phyloP scores from a whole-genome alignment of 768 basidiomycete species.

The Naganishia antarctica region DNA sequence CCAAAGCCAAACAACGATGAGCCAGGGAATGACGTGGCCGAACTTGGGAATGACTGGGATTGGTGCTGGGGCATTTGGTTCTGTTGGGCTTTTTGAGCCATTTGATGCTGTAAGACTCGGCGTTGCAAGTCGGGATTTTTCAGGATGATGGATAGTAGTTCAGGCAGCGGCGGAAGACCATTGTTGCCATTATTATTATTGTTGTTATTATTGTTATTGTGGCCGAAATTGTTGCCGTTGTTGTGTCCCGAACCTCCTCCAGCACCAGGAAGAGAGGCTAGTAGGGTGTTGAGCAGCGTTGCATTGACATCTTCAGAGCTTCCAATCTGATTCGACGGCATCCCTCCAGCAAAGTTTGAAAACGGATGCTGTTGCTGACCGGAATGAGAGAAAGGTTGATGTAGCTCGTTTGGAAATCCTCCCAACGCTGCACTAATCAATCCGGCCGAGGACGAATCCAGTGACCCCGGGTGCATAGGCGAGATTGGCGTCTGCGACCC shows the following conservation, averaged over 20 bases:
- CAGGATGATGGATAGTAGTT: slow-evolving; percentile 11
- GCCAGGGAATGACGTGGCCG: not conserved
- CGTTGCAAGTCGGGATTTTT: slow-evolving; percentile 16
- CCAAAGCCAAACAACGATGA: slow-evolving; percentile 7
- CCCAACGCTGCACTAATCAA: slow-evolving; percentile 6
- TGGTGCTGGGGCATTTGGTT: slow-evolving; percentile 13
- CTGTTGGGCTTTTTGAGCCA: slow-evolving; percentile 17
- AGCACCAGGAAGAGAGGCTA: slow-evolving; percentile 1
- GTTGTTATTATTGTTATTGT: slow-evolving; percentile 3
- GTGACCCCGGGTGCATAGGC: not conserved
- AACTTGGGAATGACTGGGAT: slow-evolving; percentile 9
- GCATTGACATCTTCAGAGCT: not conserved
- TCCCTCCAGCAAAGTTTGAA: not conserved
- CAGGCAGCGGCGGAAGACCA: slow-evolving; percentile 10
- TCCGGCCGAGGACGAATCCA: slow-evolving; percentile 2
- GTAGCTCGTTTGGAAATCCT: slow-evolving; percentile 7
- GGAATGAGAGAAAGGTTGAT: slow-evolving; percentile 1
- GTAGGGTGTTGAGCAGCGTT: slow-evolving; percentile 3
- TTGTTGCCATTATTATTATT: slow-evolving; percentile 14
- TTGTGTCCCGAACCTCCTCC: not conserved
- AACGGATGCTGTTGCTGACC: slow-evolving; percentile 13
- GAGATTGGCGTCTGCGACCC: slow-evolving; percentile 1
- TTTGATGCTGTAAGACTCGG: slow-evolving; percentile 10
- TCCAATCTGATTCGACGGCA: slow-evolving; percentile 3
- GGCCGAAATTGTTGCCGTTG: slow-evolving; percentile 4